Conservation (phyloP, 371 early-diverging fungal species). For the Lichtheimia corymbifera region DNA sequence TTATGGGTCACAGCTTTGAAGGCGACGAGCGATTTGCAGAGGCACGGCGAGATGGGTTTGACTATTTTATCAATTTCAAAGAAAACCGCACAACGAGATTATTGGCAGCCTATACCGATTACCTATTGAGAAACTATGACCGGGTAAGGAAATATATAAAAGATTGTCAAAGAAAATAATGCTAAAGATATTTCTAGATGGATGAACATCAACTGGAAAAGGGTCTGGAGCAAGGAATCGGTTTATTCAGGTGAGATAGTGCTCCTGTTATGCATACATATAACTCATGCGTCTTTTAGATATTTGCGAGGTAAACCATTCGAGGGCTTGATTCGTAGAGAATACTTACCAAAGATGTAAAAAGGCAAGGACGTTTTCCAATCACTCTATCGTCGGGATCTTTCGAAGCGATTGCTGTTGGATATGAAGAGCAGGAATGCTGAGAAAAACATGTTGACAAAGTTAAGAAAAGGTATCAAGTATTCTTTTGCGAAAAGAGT, state of each 20-base stretch:
- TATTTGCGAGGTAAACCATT: constrained; percentile 63
- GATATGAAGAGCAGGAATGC: constrained; percentile 72
- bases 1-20: constrained; percentile 70
- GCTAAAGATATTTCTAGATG: background rate
- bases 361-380: constrained; percentile 90
- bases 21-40: constrained; percentile 63
- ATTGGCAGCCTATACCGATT: constrained; percentile 51
- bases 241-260: constrained; percentile 25
- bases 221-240: constrained; percentile 33
- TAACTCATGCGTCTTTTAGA: constrained; percentile 40
- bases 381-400: constrained; percentile 87
- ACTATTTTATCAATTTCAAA: constrained; percentile 79
- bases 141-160: constrained; percentile 12
- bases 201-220: constrained; percentile 23
- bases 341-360: background rate
- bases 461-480: constrained; percentile 73
- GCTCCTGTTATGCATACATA: background rate
- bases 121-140: constrained; percentile 23
- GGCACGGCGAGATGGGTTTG: constrained; percentile 80
- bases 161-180: no score
- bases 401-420: constrained; percentile 84
- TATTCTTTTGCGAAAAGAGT: background rate
- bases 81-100: constrained; percentile 85
- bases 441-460: constrained; percentile 84
- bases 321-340: background rate